phyloP scores from a whole-genome alignment of 805 yeast species.

The Candida taoyuanica region DNA sequence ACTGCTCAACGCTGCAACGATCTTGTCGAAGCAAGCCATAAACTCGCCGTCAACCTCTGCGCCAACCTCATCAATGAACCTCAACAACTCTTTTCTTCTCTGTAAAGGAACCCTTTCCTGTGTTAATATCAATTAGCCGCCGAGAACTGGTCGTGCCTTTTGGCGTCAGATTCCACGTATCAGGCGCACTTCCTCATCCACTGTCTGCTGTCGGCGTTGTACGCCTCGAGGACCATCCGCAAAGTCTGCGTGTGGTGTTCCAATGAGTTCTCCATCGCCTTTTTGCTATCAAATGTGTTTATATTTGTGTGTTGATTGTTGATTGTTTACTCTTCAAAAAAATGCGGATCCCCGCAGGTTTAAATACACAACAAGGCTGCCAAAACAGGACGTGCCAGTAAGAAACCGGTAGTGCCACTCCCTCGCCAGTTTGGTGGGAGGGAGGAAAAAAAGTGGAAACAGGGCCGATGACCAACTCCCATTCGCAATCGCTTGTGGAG shows the following conservation, averaged over 20 bases:
- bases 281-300: too few species aligned
- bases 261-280: slow-evolving; percentile 6
- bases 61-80: slow-evolving; percentile 9
- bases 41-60: slow-evolving; percentile 11
- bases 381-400: slow-evolving; percentile 5
- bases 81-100: slow-evolving; percentile 6
- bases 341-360: not conserved
- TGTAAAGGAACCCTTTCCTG: slow-evolving; percentile 6
- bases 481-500: too few species aligned
- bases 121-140: slow-evolving; percentile 13
- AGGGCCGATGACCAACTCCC: too few species aligned
- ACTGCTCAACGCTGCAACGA: slow-evolving; percentile 12
- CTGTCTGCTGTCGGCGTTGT: not conserved
- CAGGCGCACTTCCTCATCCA: slow-evolving; percentile 7
- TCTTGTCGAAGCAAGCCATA: slow-evolving; percentile 9
- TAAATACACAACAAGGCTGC: not conserved
- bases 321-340: not conserved
- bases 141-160: slow-evolving; percentile 1
- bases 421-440: not conserved
- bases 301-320: not conserved
- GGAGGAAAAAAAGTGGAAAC: slow-evolving; percentile 1
- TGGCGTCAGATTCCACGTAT: too few species aligned
- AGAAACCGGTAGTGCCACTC: not conserved
- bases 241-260: slow-evolving; percentile 11
- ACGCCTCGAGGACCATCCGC: slow-evolving; percentile 2